Percentiles rank a stretch among this genome's conserved stretches.
phyloP scores from a whole-genome alignment of 257 asterid species.

The Capsicum rhomboideum region DNA sequence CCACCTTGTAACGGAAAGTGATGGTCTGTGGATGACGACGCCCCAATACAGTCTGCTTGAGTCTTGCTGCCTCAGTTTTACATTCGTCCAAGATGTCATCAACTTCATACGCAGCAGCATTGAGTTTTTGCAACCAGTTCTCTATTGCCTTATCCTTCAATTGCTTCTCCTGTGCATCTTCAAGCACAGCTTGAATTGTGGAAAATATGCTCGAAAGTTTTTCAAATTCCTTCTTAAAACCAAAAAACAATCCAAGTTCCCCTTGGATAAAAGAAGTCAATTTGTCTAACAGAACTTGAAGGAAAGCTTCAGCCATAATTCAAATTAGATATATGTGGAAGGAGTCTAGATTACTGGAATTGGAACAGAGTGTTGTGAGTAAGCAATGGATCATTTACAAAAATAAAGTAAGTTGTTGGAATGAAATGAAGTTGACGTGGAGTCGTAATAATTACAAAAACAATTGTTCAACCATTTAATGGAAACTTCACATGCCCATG shows the following conservation, averaged over 20 bases:
- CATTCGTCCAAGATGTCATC: background rate
- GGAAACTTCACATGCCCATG: too few species aligned
- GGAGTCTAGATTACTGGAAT: background rate
- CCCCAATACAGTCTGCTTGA: background rate
- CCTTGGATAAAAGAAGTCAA: too few species aligned
- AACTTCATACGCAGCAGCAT: background rate
- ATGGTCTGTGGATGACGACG: background rate
- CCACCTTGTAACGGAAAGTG: constrained; percentile 10
- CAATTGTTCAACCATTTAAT: too few species aligned
- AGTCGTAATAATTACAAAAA: too few species aligned
- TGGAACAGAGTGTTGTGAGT: too few species aligned
- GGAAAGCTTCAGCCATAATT: background rate
- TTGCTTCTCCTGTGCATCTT: background rate
- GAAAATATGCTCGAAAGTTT: background rate
- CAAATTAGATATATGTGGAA: too few species aligned
- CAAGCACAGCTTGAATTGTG: background rate
- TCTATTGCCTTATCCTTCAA: too few species aligned
- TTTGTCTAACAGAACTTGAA: too few species aligned
- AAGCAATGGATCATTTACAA: background rate
- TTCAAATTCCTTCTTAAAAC: background rate
- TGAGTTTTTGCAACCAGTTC: background rate
- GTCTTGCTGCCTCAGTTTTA: background rate
- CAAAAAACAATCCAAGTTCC: background rate
- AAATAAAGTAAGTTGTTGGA: background rate
- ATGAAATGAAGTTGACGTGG: too few species aligned